Conservation (phyloP, 148 eudicot species). For the Diospyros kaki region DNA sequence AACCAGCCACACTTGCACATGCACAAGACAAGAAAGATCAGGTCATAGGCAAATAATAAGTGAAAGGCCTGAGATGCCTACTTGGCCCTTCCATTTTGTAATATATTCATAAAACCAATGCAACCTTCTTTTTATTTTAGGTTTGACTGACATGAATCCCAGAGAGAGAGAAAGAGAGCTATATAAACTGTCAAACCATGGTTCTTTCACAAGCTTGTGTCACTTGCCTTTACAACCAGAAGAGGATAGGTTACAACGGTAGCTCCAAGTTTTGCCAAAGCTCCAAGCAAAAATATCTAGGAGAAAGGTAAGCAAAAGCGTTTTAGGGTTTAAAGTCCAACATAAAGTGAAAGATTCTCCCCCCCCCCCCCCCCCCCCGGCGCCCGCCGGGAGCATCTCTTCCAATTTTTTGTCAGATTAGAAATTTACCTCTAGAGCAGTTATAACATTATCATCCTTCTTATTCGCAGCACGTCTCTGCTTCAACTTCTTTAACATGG, state of each 20-base stretch:
- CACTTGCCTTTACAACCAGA: constrained; percentile 82
- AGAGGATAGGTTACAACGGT: constrained; percentile 96
- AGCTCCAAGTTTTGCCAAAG: constrained; percentile 97
- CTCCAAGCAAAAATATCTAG: constrained; percentile 89
- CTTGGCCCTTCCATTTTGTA: neutral
- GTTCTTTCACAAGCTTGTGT: neutral
- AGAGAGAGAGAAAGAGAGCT: neutral
- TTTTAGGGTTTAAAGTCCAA: constrained; percentile 6
- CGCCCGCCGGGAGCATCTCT: neutral
- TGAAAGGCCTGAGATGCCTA: neutral
- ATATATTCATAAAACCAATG: neutral
- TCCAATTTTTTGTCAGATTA: neutral
- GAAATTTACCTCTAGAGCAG: constrained; percentile 80
- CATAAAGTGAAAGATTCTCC: neutral
- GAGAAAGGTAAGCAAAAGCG: constrained; percentile 8
- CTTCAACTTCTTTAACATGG: constrained; percentile 79
- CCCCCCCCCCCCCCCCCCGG: neutral
- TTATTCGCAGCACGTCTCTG: constrained; percentile 53
- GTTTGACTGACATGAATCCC: neutral
- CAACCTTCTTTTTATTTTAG: neutral
- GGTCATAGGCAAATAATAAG: neutral
- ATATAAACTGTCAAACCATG: constrained; percentile 1
- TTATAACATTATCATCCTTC: constrained; percentile 47
- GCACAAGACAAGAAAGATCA: neutral
- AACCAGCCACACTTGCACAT: neutral